A percentile compares a stretch with the other conserved stretches of the same genome.
Conservation (phyloP, 441 rosid species). For the Populus hybrid region DNA sequence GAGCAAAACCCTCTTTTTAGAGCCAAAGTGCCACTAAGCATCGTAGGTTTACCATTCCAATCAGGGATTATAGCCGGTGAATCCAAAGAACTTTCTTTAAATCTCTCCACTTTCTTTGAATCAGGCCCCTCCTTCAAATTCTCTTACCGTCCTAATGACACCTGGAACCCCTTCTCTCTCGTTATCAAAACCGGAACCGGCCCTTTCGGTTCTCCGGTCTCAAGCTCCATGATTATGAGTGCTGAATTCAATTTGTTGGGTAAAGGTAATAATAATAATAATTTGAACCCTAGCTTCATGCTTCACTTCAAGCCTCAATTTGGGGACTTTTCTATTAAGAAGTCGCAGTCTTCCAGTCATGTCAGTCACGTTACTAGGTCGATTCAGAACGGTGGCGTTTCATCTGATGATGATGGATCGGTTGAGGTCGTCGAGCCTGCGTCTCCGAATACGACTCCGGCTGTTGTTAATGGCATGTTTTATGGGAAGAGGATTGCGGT, state of each 20-base stretch:
- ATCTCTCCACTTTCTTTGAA: constrained; percentile 72
- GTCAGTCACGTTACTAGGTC: constrained; percentile 6
- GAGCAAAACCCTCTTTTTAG: constrained; percentile 74
- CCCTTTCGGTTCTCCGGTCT: constrained; percentile 64
- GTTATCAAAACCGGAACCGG: constrained; percentile 77
- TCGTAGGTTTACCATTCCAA: constrained; percentile 75
- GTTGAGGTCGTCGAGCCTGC: constrained; percentile 66
- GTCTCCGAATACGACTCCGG: constrained; percentile 25
- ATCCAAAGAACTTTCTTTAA: constrained; percentile 69
- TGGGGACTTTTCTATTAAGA: constrained; percentile 84
- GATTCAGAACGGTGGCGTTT: constrained; percentile 22
- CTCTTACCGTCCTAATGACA: constrained; percentile 88
- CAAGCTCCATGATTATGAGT: constrained; percentile 74
- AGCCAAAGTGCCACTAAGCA: constrained; percentile 73
- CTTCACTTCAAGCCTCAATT: constrained; percentile 80
- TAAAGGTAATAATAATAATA: constrained; percentile 23
- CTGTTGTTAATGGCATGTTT: constrained; percentile 20
- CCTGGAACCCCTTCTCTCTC: constrained; percentile 80
- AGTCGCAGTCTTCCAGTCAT: constrained; percentile 56
- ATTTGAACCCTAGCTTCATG: constrained; percentile 77
- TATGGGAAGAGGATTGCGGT: constrained; percentile 34
- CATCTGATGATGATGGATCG: constrained; percentile 47
- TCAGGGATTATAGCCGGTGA: constrained; percentile 86
- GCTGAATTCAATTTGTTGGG: constrained; percentile 78
- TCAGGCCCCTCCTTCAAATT: constrained; percentile 74